phyloP scores from a whole-genome alignment of 106 monocot species.

The Vanilla planifolia region DNA sequence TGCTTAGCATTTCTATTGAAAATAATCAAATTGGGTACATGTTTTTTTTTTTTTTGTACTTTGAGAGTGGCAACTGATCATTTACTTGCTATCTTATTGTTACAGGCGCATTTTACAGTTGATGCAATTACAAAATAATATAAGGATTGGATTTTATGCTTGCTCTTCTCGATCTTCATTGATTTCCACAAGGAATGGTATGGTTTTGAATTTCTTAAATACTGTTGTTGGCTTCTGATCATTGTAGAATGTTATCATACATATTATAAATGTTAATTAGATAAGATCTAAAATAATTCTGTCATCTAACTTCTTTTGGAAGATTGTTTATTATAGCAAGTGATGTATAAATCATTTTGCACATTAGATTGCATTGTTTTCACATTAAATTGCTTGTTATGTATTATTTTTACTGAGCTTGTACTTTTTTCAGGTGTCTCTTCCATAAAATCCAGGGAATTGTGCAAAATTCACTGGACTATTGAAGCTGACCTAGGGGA shows the following conservation, averaged over 20 bases:
- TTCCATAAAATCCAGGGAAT: conserved; percentile 19
- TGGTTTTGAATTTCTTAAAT: background rate
- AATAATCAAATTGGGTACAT: no score
- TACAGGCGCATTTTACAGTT: conserved; percentile 21
- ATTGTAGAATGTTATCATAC: background rate
- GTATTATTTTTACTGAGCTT: background rate
- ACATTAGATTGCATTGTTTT: background rate
- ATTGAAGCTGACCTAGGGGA: conserved; percentile 77
- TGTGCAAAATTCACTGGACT: conserved; percentile 66
- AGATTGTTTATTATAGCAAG: background rate
- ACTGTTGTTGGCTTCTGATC: background rate
- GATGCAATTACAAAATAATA: conserved; percentile 18
- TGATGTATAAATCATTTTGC: background rate
- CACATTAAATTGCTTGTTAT: background rate
- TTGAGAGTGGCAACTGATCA: background rate
- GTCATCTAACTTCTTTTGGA: background rate
- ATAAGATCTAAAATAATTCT: background rate
- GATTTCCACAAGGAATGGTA: conserved; percentile 29
- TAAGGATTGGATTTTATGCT: conserved; percentile 15
- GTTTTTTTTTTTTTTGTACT: background rate
- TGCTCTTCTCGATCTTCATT: conserved; percentile 15
- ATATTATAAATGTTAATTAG: background rate
- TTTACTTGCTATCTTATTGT: background rate
- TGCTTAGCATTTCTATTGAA: no score
- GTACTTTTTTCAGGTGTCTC: conserved; percentile 40